A percentile compares a stretch with the other conserved stretches of the same genome.
Conservation (phyloP, 73 alveolate species). For the Paramecium primaurelia region DNA sequence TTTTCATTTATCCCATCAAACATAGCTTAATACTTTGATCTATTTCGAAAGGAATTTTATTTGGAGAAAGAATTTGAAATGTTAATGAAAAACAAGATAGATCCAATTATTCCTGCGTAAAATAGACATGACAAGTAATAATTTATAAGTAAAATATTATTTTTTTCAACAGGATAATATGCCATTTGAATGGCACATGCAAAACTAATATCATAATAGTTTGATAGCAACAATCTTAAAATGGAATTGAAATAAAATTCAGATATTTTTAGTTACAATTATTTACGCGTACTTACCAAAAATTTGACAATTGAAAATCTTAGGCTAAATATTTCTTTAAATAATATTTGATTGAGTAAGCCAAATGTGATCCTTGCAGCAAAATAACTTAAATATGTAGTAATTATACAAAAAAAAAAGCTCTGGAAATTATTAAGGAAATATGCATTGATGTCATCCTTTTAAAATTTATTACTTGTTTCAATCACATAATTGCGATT, state of each 20-base stretch:
- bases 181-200: not conserved
- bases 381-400: not conserved
- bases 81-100: not conserved
- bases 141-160: too few relatives aligned
- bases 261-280: not conserved
- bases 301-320: not conserved
- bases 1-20: not conserved
- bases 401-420: not conserved
- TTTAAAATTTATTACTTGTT: not conserved
- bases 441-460: not conserved
- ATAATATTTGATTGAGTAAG: not conserved
- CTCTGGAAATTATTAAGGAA: not conserved
- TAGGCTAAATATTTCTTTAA: not conserved
- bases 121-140: not conserved
- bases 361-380: not conserved
- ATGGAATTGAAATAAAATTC: not conserved
- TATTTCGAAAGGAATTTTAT: not conserved
- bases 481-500: not conserved
- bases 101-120: not conserved
- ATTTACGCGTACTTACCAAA: not conserved
- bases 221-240: not conserved
- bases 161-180: not conserved
- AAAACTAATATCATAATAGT: not conserved
- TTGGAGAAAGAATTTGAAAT: not conserved
- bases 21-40: not conserved